These are phyloP conservation scores for Phialophora macrospora DNA, from an alignment of 2,329 filamentous ascomycete genomes.

Conservation along the genomic window DNA sequence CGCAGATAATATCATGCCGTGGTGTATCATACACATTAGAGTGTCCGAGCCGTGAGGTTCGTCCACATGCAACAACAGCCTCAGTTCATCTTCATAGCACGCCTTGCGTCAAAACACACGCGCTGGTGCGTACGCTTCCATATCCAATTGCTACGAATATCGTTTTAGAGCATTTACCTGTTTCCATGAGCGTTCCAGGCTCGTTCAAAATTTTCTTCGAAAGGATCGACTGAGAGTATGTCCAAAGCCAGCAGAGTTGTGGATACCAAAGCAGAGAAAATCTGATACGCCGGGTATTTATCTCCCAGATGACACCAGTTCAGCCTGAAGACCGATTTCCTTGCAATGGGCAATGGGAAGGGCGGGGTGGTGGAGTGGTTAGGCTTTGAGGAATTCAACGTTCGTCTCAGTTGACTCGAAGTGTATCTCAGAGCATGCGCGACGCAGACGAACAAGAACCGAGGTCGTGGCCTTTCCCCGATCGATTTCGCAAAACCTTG, in stretches of 20 bases:
- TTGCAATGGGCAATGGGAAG: not conserved
- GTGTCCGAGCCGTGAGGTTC: conserved; percentile 11
- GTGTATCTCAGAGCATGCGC: conserved; percentile 31
- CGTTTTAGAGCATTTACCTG: not conserved
- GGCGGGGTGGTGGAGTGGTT: not conserved
- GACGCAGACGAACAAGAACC: conserved; percentile 29
- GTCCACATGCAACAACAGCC: conserved; percentile 16
- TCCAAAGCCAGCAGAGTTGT: not conserved
- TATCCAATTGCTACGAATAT: not conserved
- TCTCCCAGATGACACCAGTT: conserved; percentile 22
- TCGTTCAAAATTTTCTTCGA: not conserved
- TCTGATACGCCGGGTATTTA: conserved; percentile 24
- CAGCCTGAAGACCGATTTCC: conserved; percentile 13
- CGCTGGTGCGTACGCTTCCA: not conserved
- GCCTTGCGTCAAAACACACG: conserved; percentile 9
- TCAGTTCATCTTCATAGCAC: conserved; percentile 13
- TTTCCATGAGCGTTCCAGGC: not conserved
- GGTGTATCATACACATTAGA: conserved; percentile 36
- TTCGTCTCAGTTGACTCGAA: not conserved
- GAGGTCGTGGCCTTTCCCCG: conserved; percentile 14
- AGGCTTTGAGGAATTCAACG: conserved; percentile 6
- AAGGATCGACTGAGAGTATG: conserved; percentile 11
- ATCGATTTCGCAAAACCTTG: conserved; percentile 23
- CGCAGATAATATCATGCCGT: conserved; percentile 13
- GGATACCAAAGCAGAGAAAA: conserved; percentile 5